Percentiles rank a stretch among this genome's conserved stretches.
phyloP scores from a whole-genome alignment of 106 monocot genomes.

The Apostasia shenzhenica region DNA sequence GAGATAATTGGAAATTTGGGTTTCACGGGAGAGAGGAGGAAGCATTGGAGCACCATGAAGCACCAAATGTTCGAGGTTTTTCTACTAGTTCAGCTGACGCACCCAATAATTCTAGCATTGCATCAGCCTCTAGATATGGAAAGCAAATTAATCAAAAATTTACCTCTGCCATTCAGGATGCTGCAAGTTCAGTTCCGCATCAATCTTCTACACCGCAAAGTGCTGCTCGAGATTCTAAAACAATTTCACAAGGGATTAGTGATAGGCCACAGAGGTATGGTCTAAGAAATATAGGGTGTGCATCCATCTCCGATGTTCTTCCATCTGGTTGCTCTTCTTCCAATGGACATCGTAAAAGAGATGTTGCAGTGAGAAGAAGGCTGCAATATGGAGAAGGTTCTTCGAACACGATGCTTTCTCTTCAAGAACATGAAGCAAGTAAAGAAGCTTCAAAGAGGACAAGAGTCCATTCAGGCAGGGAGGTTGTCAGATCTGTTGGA shows the following conservation, averaged over 20 bases:
- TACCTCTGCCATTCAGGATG: constrained; percentile 11
- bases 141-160: constrained; percentile 18
- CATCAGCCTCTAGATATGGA: constrained; percentile 13
- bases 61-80: neutral
- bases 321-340: constrained; percentile 37
- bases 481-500: constrained; percentile 33
- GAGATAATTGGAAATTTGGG: neutral
- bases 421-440: constrained; percentile 5
- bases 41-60: constrained; percentile 6
- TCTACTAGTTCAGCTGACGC: constrained; percentile 2
- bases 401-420: constrained; percentile 10
- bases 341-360: constrained; percentile 17
- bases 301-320: constrained; percentile 36
- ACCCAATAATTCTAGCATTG: neutral
- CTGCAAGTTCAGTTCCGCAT: constrained; percentile 21
- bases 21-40: neutral
- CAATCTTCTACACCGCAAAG: constrained; percentile 11
- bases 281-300: constrained; percentile 38
- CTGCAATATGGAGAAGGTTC: constrained; percentile 24
- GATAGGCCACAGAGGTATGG: constrained; percentile 23
- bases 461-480: constrained; percentile 21
- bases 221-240: constrained; percentile 12
- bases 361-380: constrained; percentile 27
- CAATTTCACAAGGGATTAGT: constrained; percentile 17
- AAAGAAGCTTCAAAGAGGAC: constrained; percentile 25